phyloP scores from a whole-genome alignment of 2,329 filamentous ascomycete genomes.

The Fusarium coffeatum region DNA sequence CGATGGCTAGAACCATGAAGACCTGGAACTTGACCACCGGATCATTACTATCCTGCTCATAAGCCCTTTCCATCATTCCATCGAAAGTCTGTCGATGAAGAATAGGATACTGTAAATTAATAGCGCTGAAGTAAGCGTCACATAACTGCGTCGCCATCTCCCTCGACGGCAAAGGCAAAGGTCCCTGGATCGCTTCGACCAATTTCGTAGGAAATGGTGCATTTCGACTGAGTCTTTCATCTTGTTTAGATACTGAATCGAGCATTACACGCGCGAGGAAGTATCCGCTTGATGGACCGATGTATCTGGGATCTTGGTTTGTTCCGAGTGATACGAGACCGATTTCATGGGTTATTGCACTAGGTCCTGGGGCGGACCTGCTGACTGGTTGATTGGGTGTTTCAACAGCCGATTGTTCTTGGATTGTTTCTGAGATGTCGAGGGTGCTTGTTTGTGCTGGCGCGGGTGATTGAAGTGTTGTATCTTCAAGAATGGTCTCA shows the following conservation, averaged over 20 bases:
- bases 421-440: accelerated
- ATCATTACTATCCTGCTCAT: constrained; percentile 45
- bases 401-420: neutral
- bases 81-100: constrained; percentile 59
- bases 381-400: constrained; percentile 20
- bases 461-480: neutral
- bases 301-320: constrained; percentile 61
- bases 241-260: constrained; percentile 50
- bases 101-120: constrained; percentile 63
- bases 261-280: constrained; percentile 64
- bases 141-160: constrained; percentile 56
- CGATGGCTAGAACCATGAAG: constrained; percentile 65
- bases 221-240: constrained; percentile 18
- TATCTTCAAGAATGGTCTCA: constrained; percentile 13
- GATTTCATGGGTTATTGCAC: constrained; percentile 60
- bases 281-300: constrained; percentile 67
- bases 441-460: neutral
- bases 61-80: constrained; percentile 53
- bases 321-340: constrained; percentile 63
- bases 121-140: constrained; percentile 60
- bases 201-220: constrained; percentile 45
- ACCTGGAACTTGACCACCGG: constrained; percentile 58
- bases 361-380: constrained; percentile 25
- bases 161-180: constrained; percentile 47
- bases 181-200: constrained; percentile 50